phyloP scores from a whole-genome alignment of 768 basidiomycete genomes.

The Pleurotus cornucopiae region DNA sequence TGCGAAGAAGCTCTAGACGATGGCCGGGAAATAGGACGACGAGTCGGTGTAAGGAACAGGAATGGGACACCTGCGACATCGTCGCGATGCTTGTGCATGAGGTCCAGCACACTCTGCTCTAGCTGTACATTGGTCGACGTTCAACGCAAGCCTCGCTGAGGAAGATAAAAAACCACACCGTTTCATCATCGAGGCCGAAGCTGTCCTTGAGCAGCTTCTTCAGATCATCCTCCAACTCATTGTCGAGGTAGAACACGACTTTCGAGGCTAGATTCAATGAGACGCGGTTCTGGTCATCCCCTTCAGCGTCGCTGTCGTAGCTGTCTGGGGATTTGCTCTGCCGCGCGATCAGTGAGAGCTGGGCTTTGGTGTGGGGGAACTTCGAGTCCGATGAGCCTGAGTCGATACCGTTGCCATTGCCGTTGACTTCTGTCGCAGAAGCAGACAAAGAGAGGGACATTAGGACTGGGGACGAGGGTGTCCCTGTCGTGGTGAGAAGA shows the following conservation, averaged over 20 bases:
- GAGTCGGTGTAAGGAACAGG: conserved; percentile 74
- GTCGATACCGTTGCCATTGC: background rate
- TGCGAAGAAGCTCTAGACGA: conserved; percentile 76
- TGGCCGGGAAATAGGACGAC: conserved; percentile 74
- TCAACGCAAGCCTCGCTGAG: conserved; percentile 9
- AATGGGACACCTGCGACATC: conserved; percentile 80
- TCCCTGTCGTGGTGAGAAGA: conserved; percentile 1
- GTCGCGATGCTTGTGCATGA: conserved; percentile 95
- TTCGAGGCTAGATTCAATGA: conserved; percentile 60
- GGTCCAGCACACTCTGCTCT: conserved; percentile 85
- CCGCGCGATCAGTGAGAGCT: conserved; percentile 69
- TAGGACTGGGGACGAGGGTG: background rate
- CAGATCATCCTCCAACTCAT: conserved; percentile 86
- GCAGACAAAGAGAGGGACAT: conserved; percentile 7
- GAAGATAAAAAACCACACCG: conserved; percentile 39
- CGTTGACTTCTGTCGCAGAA: background rate
- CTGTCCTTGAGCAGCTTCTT: conserved; percentile 69
- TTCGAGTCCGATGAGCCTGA: conserved; percentile 23
- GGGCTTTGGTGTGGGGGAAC: conserved; percentile 82
- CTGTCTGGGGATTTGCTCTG: conserved; percentile 56
- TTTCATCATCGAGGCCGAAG: conserved; percentile 66
- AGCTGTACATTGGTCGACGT: conserved; percentile 39
- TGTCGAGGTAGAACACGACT: conserved; percentile 68
- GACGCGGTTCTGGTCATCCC: conserved; percentile 48
- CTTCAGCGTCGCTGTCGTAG: conserved; percentile 54